Conservation (phyloP, 108 stramenopile genomes). For the Discostella stelligeroides region DNA sequence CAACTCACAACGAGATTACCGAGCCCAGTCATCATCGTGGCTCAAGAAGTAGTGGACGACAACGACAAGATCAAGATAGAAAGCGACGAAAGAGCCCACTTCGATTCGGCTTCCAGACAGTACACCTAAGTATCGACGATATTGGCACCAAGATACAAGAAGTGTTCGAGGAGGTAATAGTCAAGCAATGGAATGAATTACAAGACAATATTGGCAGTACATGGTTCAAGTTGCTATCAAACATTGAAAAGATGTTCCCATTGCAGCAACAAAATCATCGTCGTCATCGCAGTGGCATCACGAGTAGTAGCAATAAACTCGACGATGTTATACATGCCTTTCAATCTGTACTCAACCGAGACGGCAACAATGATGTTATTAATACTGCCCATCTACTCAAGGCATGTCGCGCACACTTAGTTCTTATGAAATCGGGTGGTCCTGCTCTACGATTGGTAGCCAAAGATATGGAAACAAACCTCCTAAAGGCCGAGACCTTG, state of each 20-base stretch:
- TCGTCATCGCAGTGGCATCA: background rate
- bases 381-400: conserved; percentile 47
- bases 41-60: background rate
- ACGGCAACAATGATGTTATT: conserved; percentile 42
- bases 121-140: conserved; percentile 18
- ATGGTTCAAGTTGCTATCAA: conserved; percentile 24
- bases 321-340: conserved; percentile 40
- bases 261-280: too few relatives aligned
- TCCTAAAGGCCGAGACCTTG: conserved; percentile 51
- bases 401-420: conserved; percentile 52
- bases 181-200: conserved; percentile 26
- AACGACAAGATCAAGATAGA: conserved; percentile 8
- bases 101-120: background rate
- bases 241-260: conserved; percentile 11
- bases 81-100: conserved; percentile 5
- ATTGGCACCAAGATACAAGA: conserved; percentile 28
- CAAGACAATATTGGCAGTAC: conserved; percentile 17
- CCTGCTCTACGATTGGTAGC: conserved; percentile 40
- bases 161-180: conserved; percentile 17
- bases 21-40: background rate
- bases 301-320: conserved; percentile 13
- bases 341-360: conserved; percentile 37
- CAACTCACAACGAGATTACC: too few relatives aligned
- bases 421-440: conserved; percentile 48
- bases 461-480: conserved; percentile 58